These are phyloP conservation scores for Vaucheria bursata DNA, from an alignment of 352 stramenopile species.

Conservation along the genomic window DNA sequence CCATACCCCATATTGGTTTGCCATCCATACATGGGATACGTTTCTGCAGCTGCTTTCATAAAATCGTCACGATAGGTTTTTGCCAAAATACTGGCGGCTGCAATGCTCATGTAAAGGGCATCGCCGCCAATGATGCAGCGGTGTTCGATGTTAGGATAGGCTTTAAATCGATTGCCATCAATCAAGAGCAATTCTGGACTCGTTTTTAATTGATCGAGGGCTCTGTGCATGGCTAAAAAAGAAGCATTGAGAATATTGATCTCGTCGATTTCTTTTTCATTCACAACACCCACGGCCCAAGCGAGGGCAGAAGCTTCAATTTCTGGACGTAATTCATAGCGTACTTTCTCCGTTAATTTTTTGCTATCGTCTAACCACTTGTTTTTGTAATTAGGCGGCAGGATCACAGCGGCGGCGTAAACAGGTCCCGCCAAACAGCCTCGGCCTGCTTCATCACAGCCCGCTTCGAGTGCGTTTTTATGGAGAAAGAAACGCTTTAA, in stretches of 20 bases:
- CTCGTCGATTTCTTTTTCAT: constrained; percentile 76
- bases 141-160: constrained; percentile 44
- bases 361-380: not conserved
- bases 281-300: constrained; percentile 11
- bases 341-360: not conserved
- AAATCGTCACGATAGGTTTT: constrained; percentile 95
- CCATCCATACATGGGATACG: constrained; percentile 86
- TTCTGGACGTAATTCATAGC: constrained; percentile 31
- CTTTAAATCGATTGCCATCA: not conserved
- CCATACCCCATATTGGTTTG: constrained; percentile 94
- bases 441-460: constrained; percentile 89
- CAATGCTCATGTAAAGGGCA: constrained; percentile 86
- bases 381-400: not conserved
- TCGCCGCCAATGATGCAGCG: constrained; percentile 86
- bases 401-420: not conserved
- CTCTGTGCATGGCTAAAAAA: too few species aligned
- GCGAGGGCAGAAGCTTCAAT: too few species aligned
- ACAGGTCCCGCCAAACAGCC: constrained; percentile 77
- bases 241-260: too few species aligned
- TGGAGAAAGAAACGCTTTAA: too few species aligned
- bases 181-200: too few species aligned
- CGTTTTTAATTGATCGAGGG: too few species aligned
- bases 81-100: constrained; percentile 91
- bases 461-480: constrained; percentile 58
- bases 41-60: constrained; percentile 75